Evolutionary conservation across 106 monocot species (phyloP).

Genomic region (Amphibolis antarctica): DNA sequence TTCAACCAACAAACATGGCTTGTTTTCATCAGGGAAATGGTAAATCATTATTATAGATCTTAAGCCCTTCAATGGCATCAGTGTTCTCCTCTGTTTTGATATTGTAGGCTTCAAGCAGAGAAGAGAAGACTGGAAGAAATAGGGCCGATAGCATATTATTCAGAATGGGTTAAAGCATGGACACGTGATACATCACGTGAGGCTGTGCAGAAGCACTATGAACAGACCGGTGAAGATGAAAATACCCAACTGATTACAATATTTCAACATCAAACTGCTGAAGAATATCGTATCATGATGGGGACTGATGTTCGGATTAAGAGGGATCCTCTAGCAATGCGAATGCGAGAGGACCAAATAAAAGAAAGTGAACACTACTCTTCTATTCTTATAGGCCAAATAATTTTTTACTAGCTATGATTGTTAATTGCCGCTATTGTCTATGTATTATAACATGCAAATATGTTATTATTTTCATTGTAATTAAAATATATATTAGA

Average conservation of each 20-base stretch:
- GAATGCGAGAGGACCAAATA: conserved; percentile 86
- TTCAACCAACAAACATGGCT: no score
- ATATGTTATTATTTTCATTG: no score
- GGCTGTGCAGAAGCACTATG: conserved; percentile 75
- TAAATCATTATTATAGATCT: no score
- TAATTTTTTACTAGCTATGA: no score
- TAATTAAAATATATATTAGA: no score
- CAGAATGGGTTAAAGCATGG: conserved; percentile 97
- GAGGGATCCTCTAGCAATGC: conserved; percentile 83
- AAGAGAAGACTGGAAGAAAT: conserved; percentile 64
- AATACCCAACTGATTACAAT: conserved; percentile 73
- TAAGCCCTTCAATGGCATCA: background rate
- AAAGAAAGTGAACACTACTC: conserved; percentile 63
- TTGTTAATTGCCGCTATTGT: no score
- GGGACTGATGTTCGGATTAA: conserved; percentile 76
- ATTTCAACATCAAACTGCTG: conserved; percentile 90
- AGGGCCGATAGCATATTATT: conserved; percentile 85
- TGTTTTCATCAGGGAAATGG: no score
- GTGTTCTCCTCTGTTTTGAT: background rate
- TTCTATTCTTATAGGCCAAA: no score
- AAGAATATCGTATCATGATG: conserved; percentile 96
- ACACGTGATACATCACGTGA: conserved; percentile 69
- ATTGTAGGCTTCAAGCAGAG: conserved; percentile 60
- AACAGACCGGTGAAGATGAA: conserved; percentile 91
- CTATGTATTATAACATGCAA: no score